Conservation (phyloP, 1,284 basidiomycete species). For the Ustilago hordei region DNA sequence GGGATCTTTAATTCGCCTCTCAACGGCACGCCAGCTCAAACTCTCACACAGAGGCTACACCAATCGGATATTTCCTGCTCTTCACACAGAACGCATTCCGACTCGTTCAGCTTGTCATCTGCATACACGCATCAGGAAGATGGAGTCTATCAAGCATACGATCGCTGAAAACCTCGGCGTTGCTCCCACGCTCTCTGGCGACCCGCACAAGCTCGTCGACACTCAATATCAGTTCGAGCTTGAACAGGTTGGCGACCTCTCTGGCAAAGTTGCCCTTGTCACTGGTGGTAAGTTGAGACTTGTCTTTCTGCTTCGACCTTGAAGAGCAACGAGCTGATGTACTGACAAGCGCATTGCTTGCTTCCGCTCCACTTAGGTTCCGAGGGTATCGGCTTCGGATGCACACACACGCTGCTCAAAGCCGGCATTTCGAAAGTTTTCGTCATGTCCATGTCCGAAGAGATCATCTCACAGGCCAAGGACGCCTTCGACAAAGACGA, state of each 20-base stretch:
- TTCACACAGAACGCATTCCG: not conserved
- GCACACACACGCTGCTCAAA: conserved; percentile 38
- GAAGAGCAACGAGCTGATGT: not conserved
- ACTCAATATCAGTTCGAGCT: conserved; percentile 25
- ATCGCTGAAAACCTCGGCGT: conserved; percentile 36
- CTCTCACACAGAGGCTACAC: not conserved
- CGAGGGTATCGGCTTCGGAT: conserved; percentile 33
- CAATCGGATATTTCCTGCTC: not conserved
- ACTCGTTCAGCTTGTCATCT: not conserved
- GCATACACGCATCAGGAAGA: not conserved
- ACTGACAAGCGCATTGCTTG: not conserved
- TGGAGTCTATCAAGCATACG: conserved; percentile 27
- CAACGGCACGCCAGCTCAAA: not conserved
- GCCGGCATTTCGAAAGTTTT: conserved; percentile 33
- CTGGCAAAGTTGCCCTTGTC: conserved; percentile 24
- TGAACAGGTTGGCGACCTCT: conserved; percentile 28
- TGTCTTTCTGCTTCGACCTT: not conserved
- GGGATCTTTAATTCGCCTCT: not conserved
- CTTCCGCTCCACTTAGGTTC: conserved; percentile 8
- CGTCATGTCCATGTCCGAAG: conserved; percentile 28
- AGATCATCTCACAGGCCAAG: conserved; percentile 31
- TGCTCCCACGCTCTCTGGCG: conserved; percentile 27
- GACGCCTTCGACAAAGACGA: conserved; percentile 27
- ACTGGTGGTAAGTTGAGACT: conserved; percentile 17
- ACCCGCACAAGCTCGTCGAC: conserved; percentile 29